Conservation (phyloP, 371 early-diverging fungal genomes). For the Cokeromyces recurvatus region DNA sequence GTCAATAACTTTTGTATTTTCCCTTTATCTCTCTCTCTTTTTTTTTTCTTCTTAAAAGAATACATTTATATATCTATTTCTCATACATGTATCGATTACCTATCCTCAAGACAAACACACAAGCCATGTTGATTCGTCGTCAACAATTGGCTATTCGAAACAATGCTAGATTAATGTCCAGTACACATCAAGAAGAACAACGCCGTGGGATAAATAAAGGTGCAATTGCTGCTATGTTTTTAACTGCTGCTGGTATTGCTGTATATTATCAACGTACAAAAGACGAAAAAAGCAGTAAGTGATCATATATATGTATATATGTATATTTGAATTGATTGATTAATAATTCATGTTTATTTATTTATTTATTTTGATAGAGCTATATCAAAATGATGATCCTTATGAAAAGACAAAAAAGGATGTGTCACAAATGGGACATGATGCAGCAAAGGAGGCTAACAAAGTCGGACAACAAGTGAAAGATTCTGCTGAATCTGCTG, state of each 20-base stretch:
- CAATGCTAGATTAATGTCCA: too few relatives aligned
- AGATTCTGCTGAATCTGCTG: conserved; percentile 5
- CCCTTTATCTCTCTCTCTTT: too few relatives aligned
- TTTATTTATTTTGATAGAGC: background rate
- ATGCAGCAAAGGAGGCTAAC: conserved; percentile 1
- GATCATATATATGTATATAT: too few relatives aligned
- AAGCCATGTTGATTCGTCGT: background rate
- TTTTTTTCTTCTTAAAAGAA: too few relatives aligned
- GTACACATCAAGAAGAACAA: too few relatives aligned
- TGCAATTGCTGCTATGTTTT: conserved; percentile 1
- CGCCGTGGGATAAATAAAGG: conserved; percentile 1
- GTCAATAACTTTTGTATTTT: background rate
- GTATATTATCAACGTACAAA: conserved; percentile 12
- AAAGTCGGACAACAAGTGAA: conserved; percentile 6
- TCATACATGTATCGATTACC: background rate
- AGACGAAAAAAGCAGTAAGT: too few relatives aligned
- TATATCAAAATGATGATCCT: conserved; percentile 7
- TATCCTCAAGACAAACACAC: background rate
- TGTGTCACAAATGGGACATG: background rate
- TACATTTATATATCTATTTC: background rate
- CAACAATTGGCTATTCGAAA: too few relatives aligned
- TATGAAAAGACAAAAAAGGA: conserved; percentile 6
- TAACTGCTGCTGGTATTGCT: conserved; percentile 15
- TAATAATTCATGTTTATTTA: too few relatives aligned
- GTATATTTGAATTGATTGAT: too few relatives aligned